phyloP scores from a whole-genome alignment of 345 rosid genomes.

The Bruguiera sexangula region DNA sequence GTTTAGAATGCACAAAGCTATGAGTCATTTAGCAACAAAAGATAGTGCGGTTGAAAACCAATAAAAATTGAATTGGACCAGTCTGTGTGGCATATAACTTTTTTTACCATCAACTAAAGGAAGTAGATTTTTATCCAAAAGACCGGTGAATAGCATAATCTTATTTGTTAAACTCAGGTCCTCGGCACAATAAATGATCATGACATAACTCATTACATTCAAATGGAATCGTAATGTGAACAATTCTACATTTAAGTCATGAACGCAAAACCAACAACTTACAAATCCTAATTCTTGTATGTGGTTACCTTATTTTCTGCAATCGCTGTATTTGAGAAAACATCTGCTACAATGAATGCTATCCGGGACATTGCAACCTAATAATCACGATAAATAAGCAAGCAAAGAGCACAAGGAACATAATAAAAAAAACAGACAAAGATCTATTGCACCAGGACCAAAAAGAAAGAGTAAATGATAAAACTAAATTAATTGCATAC shows the following conservation, averaged over 20 bases:
- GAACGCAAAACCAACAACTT: background rate
- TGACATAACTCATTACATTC: too few relatives aligned
- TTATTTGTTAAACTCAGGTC: too few relatives aligned
- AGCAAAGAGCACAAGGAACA: conserved; percentile 3
- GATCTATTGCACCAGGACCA: background rate
- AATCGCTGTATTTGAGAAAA: conserved; percentile 76
- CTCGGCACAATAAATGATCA: too few relatives aligned
- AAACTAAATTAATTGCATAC: conserved; percentile 61
- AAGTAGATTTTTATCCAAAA: too few relatives aligned
- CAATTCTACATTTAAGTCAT: background rate
- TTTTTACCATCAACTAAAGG: too few relatives aligned
- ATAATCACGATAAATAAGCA: conserved; percentile 5
- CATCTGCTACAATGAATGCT: conserved; percentile 76
- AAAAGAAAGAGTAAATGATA: background rate
- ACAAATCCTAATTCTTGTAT: background rate
- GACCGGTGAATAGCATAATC: too few relatives aligned
- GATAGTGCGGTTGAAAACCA: background rate
- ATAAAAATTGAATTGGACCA: too few relatives aligned
- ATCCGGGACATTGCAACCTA: conserved; percentile 77
- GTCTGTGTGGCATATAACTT: too few relatives aligned
- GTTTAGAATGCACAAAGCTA: background rate
- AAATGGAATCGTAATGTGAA: too few relatives aligned
- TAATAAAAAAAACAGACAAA: too few relatives aligned
- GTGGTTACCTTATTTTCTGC: conserved; percentile 82
- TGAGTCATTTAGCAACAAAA: background rate